Percentiles rank a stretch among this genome's conserved stretches.
phyloP scores from a whole-genome alignment of 192 early-diverging fungal genomes.

The Chytriomyces hyalinus region DNA sequence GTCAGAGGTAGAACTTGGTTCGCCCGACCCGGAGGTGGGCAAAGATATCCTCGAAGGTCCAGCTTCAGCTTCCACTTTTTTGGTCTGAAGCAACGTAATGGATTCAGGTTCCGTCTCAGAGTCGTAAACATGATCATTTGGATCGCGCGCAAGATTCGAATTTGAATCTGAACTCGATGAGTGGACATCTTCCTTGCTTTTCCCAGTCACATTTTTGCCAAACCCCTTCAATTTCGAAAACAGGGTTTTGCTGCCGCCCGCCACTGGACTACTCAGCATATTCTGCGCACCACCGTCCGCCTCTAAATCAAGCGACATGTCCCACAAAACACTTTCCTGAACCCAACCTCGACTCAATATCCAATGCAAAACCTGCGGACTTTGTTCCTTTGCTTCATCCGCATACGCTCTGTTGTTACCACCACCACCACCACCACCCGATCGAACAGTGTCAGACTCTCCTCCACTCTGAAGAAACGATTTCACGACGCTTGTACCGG shows the following conservation, averaged over 20 bases:
- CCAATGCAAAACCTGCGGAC: constrained; percentile 19
- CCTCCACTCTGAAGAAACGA: no score
- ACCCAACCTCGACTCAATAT: constrained; percentile 30
- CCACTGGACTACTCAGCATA: not conserved
- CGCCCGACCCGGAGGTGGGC: not conserved
- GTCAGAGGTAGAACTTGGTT: not conserved
- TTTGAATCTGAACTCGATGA: not conserved
- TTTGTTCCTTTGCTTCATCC: constrained; percentile 7
- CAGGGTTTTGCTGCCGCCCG: not conserved
- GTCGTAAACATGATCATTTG: constrained; percentile 27
- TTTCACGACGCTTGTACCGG: no score
- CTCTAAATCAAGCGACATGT: not conserved
- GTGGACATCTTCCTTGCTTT: not conserved
- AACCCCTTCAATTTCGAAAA: not conserved
- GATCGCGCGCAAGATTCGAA: constrained; percentile 1
- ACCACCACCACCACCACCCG: not conserved
- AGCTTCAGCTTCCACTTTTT: not conserved
- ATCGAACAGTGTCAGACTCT: not conserved
- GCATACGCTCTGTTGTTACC: constrained; percentile 3
- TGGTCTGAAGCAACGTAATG: not conserved
- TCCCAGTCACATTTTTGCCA: not conserved
- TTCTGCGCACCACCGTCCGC: not conserved
- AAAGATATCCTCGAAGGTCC: not conserved
- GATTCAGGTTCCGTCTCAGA: not conserved
- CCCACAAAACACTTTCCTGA: constrained; percentile 18